Conservation (phyloP, 2,329 filamentous ascomycete genomes). For the Bipolaris gigantea region DNA sequence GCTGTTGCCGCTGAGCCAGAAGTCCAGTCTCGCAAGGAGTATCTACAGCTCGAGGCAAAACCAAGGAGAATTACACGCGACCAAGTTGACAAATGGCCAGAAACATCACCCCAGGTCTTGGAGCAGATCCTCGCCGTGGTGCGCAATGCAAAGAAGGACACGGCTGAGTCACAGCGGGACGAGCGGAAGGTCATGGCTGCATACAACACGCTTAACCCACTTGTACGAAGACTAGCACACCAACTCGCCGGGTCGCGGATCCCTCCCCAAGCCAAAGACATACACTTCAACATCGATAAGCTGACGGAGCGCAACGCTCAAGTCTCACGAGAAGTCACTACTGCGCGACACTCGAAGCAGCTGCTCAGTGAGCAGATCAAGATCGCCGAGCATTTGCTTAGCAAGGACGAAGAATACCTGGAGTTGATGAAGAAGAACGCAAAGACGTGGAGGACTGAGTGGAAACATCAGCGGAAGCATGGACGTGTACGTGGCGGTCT, state of each 20-base stretch:
- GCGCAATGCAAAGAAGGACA: conserved; percentile 61
- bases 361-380: conserved; percentile 62
- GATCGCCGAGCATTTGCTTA: conserved; percentile 52
- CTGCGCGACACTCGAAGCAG: conserved; percentile 64
- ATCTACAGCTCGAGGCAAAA: conserved; percentile 39
- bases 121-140: conserved; percentile 60
- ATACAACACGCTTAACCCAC: conserved; percentile 57
- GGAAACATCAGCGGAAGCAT: conserved; percentile 38
- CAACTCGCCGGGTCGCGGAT: conserved; percentile 67
- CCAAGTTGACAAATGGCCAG: conserved; percentile 53
- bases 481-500: conserved; percentile 27
- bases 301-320: conserved; percentile 60
- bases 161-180: conserved; percentile 59
- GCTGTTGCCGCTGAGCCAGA: conserved; percentile 26
- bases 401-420: conserved; percentile 33
- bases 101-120: conserved; percentile 59
- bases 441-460: conserved; percentile 34
- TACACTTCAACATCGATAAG: conserved; percentile 66
- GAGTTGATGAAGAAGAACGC: conserved; percentile 35
- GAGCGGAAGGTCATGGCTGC: conserved; percentile 55
- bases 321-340: conserved; percentile 57
- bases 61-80: conserved; percentile 44
- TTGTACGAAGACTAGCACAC: conserved; percentile 59
- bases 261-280: conserved; percentile 57
- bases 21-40: conserved; percentile 25